Conservation (phyloP, 2,329 filamentous ascomycete genomes). For the Coleophoma crateriformis region DNA sequence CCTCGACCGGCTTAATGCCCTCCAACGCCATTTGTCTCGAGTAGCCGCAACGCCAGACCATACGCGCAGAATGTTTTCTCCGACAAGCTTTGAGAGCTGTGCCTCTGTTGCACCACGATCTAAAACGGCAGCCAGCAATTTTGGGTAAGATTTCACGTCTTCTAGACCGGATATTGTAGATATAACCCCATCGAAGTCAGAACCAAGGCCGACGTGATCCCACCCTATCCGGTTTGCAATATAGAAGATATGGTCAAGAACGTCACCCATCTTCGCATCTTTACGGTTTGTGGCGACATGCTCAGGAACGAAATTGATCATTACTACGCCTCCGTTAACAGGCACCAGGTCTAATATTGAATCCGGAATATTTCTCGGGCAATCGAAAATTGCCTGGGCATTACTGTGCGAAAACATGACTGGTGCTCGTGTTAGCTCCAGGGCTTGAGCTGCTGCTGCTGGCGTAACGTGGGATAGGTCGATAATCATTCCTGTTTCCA, state of each 20-base stretch:
- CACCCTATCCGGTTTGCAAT: constrained; percentile 59
- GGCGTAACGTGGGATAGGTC: constrained; percentile 59
- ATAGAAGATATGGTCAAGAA: constrained; percentile 56
- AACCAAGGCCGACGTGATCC: constrained; percentile 59
- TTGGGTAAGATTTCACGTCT: constrained; percentile 45
- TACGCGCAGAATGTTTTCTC: constrained; percentile 32
- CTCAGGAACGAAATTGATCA: constrained; percentile 32
- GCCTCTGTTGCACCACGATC: constrained; percentile 32
- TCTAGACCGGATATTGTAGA: constrained; percentile 40
- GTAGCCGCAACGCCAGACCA: constrained; percentile 21
- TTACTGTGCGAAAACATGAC: constrained; percentile 63
- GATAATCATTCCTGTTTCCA: constrained; percentile 45
- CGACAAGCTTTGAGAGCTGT: constrained; percentile 30
- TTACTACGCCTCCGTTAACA: constrained; percentile 50
- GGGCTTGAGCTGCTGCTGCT: constrained; percentile 57
- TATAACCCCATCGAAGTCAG: constrained; percentile 56
- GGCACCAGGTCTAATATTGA: constrained; percentile 55
- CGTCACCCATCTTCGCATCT: constrained; percentile 53
- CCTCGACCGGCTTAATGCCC: constrained; percentile 27
- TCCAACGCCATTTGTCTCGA: constrained; percentile 24
- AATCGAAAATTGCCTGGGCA: constrained; percentile 51
- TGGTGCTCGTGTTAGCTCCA: constrained; percentile 44
- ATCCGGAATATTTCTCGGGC: constrained; percentile 63
- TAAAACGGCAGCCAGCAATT: constrained; percentile 27
- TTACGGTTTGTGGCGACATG: constrained; percentile 22